Evolutionary conservation across 192 early-diverging fungal species (phyloP), one percentile per base, ranked within the genome.

Genomic region (Martensiomyces pterosporus): DNA sequence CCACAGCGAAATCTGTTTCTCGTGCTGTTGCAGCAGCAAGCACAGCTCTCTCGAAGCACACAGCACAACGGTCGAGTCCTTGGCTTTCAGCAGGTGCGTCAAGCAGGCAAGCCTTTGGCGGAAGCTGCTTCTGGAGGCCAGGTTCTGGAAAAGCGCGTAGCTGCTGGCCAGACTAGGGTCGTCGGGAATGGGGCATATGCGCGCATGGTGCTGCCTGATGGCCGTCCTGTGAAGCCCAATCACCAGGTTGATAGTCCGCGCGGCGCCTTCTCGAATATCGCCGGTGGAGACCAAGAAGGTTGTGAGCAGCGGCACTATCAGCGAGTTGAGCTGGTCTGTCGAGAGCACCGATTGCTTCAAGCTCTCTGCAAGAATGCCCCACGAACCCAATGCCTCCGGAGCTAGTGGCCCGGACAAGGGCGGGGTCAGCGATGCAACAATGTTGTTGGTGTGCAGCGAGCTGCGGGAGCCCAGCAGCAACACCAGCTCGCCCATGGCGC

Each of bases 341-440:
- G 67, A 51, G 16, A 75, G 19, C 32, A 29, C 18, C 4, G 45
- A 19, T 3, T 43, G 45, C 29, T 32, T 19, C 33, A 69, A 51
- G 18, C 43, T 69, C 22, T 64, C 62, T 2, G 66, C 66, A 14
- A 75, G 43, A 10, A 60, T 35, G 7, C 35, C 35, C 73, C 73
- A 75, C 4, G 62, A 47, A 3, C 43, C 40, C 26, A 75, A 39
- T 4, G 73, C 57, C 9, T 35, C 24, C 8, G 26, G 29, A 1
- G 57, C 48, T 9, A 69, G 46, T 10, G 53, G 47, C 1, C 62
- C 66, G 10, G 46, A 49, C 15, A 69, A 34, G 2, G 57, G 39
- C 19, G 73, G 61, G 4, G 66, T 51, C 26, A 75, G 49, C 23
- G 66, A 64, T 0, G 73, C 56, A 6, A 75, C 66, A 25, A 75